phyloP scores from a whole-genome alignment of 768 basidiomycete genomes.

The Amanita polypyramis region DNA sequence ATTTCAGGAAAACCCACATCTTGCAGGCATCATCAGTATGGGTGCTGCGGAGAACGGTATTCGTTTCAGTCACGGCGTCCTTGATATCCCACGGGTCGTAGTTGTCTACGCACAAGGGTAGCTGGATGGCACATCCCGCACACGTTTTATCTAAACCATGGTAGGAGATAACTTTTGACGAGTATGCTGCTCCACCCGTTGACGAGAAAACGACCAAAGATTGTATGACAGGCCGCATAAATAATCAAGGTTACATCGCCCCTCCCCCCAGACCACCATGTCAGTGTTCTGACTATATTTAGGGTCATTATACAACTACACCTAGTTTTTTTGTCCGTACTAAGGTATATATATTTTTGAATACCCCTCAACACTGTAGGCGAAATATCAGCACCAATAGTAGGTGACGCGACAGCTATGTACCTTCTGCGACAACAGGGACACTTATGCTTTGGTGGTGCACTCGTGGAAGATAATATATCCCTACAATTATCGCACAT shows the following conservation, averaged over 20 bases:
- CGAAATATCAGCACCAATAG: slow-evolving; percentile 10
- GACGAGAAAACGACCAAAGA: background rate
- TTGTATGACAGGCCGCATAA: background rate
- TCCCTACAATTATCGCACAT: slow-evolving; percentile 60
- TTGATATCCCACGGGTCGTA: too few relatives aligned
- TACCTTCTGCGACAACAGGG: slow-evolving; percentile 55
- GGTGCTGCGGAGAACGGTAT: too few relatives aligned
- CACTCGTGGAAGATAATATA: slow-evolving; percentile 42
- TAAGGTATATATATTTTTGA: slow-evolving; percentile 55
- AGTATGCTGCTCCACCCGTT: too few relatives aligned
- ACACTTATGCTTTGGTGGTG: slow-evolving; percentile 50
- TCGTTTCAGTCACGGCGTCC: too few relatives aligned
- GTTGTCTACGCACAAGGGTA: too few relatives aligned
- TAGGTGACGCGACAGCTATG: slow-evolving; percentile 12
- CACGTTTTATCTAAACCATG: too few relatives aligned
- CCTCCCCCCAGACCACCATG: too few relatives aligned
- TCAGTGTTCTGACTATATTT: background rate
- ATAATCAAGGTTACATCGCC: background rate
- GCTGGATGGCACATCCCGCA: too few relatives aligned
- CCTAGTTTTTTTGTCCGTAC: too few relatives aligned
- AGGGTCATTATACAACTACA: slow-evolving; percentile 1
- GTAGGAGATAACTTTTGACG: too few relatives aligned
- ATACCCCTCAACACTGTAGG: slow-evolving; percentile 37
- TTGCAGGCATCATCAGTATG: too few relatives aligned
- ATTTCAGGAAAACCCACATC: too few relatives aligned